Evolutionary conservation across 2,329 filamentous ascomycete species (phyloP), one percentile per base, ranked within the genome.

Genomic region (Phaeosphaeriaceae sp.): DNA sequence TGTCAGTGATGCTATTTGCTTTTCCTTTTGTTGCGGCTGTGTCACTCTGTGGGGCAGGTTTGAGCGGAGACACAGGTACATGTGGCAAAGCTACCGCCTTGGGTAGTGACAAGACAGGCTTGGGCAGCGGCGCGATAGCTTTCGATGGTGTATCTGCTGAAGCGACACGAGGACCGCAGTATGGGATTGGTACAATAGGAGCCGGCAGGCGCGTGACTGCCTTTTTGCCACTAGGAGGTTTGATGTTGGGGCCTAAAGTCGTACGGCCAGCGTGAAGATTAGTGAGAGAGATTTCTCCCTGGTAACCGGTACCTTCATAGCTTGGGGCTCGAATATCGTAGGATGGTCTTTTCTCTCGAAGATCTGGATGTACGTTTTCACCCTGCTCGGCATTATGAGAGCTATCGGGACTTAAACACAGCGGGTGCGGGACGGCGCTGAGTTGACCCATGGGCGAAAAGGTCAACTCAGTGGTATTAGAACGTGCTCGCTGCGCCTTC

Each of bases 301-400:
- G 48, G 28, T 61, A 67, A 3, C 46, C 63, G 11, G 46, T 67
- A 7, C 61, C 63, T 39, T 63, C 60, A 18, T 68, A 66, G 46
- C 64, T 68, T 8, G 63, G 63, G 13, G 46, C 18, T 21, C 60
- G 54, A 21, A 35, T 9, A n/a, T 52, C 40, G 21, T 39, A 26
- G 20, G 20, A 28, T 9, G 45, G 49, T 8, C 34, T 50, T 11
- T 52, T 42, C 12, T 32, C 12, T 2, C 26, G 20, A 13, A 53
- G 8, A 6, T 21, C 16, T 16, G 37, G 42, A 12, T n/a, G n/a
- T n/a, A n/a, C n/a, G n/a, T 30, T 18, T 3, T 30, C 18, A 13
- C 41, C 29, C 23, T 9, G 26, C 32, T 28, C 23, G 16, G 13
- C 20, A 17, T 34, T 35, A 33, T 15, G 21, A 26, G 30, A 28